A percentile compares a stretch with the other conserved stretches of the same genome.
Evolutionary conservation across 306 rosid genomes (phyloP).

Genomic region (Acmispon strigosus): DNA sequence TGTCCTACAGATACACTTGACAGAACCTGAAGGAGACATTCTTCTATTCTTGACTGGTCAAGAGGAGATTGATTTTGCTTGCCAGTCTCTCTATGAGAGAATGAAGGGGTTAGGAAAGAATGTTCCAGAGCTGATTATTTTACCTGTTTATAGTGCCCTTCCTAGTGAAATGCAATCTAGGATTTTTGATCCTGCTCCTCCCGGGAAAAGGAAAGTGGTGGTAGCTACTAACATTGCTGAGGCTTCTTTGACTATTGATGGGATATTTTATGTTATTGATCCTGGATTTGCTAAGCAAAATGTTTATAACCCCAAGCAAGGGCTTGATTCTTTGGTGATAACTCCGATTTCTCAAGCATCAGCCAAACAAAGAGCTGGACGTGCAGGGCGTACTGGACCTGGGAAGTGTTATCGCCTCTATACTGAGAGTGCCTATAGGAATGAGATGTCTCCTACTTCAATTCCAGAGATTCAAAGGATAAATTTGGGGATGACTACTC

Average conservation of each 20-base stretch:
- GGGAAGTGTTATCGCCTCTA: conserved; percentile 85
- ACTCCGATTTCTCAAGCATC: conserved; percentile 91
- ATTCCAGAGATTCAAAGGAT: conserved; percentile 79
- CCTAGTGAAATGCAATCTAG: conserved; percentile 85
- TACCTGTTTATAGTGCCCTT: conserved; percentile 81
- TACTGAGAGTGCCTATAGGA: conserved; percentile 75
- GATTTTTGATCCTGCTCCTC: conserved; percentile 85
- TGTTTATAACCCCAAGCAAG: conserved; percentile 77
- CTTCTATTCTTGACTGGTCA: conserved; percentile 94
- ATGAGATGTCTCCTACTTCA: conserved; percentile 75
- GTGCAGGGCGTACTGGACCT: conserved; percentile 88
- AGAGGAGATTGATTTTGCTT: conserved; percentile 88
- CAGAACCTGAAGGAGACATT: conserved; percentile 86
- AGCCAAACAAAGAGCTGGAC: conserved; percentile 83
- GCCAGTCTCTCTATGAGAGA: conserved; percentile 79
- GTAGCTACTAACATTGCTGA: conserved; percentile 94
- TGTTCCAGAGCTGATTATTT: conserved; percentile 72
- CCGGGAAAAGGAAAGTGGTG: conserved; percentile 83
- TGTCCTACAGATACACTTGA: conserved; percentile 76
- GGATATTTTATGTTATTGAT: conserved; percentile 75
- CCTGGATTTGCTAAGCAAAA: conserved; percentile 91
- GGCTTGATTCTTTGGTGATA: conserved; percentile 73
- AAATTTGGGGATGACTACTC: conserved; percentile 68
- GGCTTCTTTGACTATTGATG: conserved; percentile 87
- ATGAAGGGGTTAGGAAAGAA: conserved; percentile 74